These are phyloP conservation scores for Sugiyamaella boreocaroliniensis DNA, from an alignment of 805 yeast genomes.

Conservation along the genomic window DNA sequence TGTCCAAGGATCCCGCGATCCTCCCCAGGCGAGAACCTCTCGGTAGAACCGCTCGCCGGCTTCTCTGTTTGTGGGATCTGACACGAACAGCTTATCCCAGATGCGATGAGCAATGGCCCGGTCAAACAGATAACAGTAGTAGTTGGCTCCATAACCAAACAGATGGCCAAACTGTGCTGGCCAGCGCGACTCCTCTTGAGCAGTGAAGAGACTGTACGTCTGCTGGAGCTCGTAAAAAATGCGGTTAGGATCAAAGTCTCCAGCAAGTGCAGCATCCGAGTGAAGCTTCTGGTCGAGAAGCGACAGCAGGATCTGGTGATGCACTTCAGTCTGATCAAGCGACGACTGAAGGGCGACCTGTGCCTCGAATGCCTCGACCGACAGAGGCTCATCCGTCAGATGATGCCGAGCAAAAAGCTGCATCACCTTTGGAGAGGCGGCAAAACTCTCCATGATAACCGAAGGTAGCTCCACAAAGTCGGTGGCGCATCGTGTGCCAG, in stretches of 20 bases:
- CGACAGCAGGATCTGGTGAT: slow-evolving; percentile 86
- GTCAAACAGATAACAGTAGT: slow-evolving; percentile 86
- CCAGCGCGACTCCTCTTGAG: slow-evolving; percentile 62
- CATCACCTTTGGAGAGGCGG: slow-evolving; percentile 72
- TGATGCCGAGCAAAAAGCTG: slow-evolving; percentile 66
- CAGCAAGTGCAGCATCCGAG: slow-evolving; percentile 27
- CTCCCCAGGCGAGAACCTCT: slow-evolving; percentile 85
- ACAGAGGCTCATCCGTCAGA: slow-evolving; percentile 56
- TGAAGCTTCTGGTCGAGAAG: slow-evolving; percentile 79
- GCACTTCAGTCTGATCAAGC: slow-evolving; percentile 65
- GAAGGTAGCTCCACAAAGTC: slow-evolving; percentile 97
- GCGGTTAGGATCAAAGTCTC: slow-evolving; percentile 48
- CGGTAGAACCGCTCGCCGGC: slow-evolving; percentile 73
- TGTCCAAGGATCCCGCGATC: slow-evolving; percentile 81
- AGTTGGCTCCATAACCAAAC: slow-evolving; percentile 88
- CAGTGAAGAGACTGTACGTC: slow-evolving; percentile 55
- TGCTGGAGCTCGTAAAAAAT: slow-evolving; percentile 63
- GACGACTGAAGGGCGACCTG: slow-evolving; percentile 47
- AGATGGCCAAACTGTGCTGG: slow-evolving; percentile 92
- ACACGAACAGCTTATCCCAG: slow-evolving; percentile 65
- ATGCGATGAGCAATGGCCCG: slow-evolving; percentile 84
- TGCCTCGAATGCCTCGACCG: slow-evolving; percentile 42
- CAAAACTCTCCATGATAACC: slow-evolving; percentile 91
- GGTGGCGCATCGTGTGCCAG: slow-evolving; percentile 92
- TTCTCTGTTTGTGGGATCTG: slow-evolving; percentile 60